A percentile compares a stretch with the other conserved stretches of the same genome.
Conservation (phyloP, 176 grass and related monocot species). For the Zea mays region DNA sequence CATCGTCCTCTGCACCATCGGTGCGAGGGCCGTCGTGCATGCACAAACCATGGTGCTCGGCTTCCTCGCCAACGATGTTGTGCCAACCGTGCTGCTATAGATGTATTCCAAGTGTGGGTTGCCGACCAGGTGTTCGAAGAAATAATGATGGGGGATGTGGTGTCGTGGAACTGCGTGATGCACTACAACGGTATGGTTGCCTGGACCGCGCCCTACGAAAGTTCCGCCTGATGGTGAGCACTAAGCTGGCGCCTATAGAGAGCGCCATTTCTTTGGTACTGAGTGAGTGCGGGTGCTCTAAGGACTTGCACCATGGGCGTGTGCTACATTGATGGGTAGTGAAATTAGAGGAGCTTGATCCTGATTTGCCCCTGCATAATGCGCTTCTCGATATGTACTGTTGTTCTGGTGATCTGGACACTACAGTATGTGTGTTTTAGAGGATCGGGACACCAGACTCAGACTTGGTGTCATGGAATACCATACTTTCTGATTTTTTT, state of each 20-base stretch:
- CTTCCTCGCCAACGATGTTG: constrained; percentile 48
- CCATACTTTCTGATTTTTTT: constrained; percentile 69
- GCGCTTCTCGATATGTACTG: constrained; percentile 82
- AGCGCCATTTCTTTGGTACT: constrained; percentile 56
- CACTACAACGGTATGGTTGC: constrained; percentile 53
- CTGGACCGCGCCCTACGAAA: constrained; percentile 41
- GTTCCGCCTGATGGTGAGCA: constrained; percentile 51
- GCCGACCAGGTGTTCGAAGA: constrained; percentile 62
- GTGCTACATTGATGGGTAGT: constrained; percentile 73
- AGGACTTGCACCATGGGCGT: constrained; percentile 42
- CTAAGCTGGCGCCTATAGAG: constrained; percentile 47
- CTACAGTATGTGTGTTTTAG: constrained; percentile 51
- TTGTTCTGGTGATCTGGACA: constrained; percentile 55
- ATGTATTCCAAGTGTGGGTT: constrained; percentile 63
- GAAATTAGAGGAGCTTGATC: constrained; percentile 55
- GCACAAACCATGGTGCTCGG: constrained; percentile 40
- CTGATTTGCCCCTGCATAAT: constrained; percentile 66
- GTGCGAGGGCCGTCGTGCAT: constrained; percentile 39
- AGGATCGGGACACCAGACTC: constrained; percentile 54
- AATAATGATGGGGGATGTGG: constrained; percentile 54
- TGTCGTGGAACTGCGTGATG: constrained; percentile 75
- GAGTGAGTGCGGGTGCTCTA: constrained; percentile 48
- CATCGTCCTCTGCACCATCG: constrained; percentile 53
- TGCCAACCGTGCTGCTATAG: constrained; percentile 71
- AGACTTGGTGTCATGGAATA: constrained; percentile 77